Base-by-base conservation (phyloP, 495 filamentous ascomycete genomes). In the Sordaria brevicollis region DNA sequence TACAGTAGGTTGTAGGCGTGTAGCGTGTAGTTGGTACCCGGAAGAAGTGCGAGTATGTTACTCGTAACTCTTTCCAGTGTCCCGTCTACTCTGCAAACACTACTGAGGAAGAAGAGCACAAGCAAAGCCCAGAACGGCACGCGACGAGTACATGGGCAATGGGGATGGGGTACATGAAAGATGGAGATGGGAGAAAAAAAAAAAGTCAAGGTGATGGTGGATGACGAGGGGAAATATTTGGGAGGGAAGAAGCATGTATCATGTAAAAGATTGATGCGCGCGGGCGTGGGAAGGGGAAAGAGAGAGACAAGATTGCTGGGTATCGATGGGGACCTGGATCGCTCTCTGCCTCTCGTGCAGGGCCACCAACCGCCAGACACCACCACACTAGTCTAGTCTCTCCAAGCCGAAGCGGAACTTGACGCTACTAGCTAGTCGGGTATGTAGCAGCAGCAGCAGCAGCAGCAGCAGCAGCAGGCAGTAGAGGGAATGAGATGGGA, bases 101-200 rank as follows among this genome's bases (percentile, higher is more conserved):
- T 49, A 54, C 43, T 21, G 43, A 62, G 11, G 25, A 62, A 0
- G 2, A 57, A 25, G 49, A 57, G 49, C 21, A 57, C 49, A 57
- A 57, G 72, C 72, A 71, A 76, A 65, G 70, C 66, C 68, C 57
- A 67, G 74, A 72, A 31, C 49, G 13, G 25, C 49, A 72, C 70
- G 68, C 35, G 43, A 73, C 33, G 69, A 76, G 74, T 78, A 80
- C 74, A 77, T 77, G 49, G 49, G 49, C 49, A n/a, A 62, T 31
- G 13, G 25, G 25, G 25, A 31, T 62, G 72, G 73, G 74, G 76
- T 81, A 77, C 74, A 77, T 78, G 77, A 72, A 75, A 69, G 68
- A 67, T 33, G 15, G 17, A 37, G 65, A n/a, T n/a, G n/a, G n/a
- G n/a, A n/a, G n/a, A n/a, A n/a, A n/a, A n/a, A n/a, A n/a, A 66